These are phyloP conservation scores for Citrus medica DNA, from an alignment of 345 rosid genomes.

Conservation along the genomic window DNA sequence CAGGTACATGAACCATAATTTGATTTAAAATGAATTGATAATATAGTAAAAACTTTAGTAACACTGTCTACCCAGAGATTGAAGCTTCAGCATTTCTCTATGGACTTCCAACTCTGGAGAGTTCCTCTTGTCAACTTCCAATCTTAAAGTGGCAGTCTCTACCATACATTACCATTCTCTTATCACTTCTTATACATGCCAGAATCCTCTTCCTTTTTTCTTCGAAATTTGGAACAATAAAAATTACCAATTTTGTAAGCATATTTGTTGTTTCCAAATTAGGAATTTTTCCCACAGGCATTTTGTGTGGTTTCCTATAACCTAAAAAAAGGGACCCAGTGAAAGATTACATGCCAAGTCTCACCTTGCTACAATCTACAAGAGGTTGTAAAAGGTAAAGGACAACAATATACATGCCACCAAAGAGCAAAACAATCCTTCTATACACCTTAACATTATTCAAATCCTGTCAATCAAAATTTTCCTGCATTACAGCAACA, in stretches of 20 bases:
- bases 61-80: background rate
- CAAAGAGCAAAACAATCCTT: conserved; percentile 2
- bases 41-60: background rate
- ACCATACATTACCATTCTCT: background rate
- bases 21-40: background rate
- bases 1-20: background rate
- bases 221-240: background rate
- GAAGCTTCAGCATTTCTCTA: background rate
- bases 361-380: conserved; percentile 11
- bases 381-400: conserved; percentile 3
- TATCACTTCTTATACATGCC: background rate
- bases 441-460: conserved; percentile 11
- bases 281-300: background rate
- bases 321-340: background rate
- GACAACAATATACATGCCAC: background rate
- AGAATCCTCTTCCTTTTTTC: background rate
- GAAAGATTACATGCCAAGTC: background rate
- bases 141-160: background rate
- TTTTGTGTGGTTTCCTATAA: background rate
- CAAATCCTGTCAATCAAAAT: background rate
- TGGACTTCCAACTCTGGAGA: background rate
- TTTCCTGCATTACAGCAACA: conserved; percentile 17
- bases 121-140: background rate
- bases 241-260: background rate
- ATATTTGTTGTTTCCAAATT: background rate